Percentiles rank a stretch among this genome's conserved stretches.
Conservation (phyloP, 2,329 filamentous ascomycete species). For the Elsinoe perseae region DNA sequence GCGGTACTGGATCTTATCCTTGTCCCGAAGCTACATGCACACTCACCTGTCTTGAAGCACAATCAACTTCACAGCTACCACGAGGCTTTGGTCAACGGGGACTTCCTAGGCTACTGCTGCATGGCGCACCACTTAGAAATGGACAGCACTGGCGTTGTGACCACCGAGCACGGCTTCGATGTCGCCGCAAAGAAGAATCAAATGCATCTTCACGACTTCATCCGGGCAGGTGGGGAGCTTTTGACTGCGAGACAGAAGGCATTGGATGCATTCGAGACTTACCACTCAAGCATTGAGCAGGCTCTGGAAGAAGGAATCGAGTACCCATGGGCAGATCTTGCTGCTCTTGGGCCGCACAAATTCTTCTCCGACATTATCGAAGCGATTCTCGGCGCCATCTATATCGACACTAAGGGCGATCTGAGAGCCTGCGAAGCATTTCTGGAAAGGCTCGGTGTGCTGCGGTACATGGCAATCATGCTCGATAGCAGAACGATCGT, state of each 20-base stretch:
- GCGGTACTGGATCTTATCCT: conserved; percentile 74
- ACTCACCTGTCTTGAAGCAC: conserved; percentile 43
- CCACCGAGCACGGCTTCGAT: conserved; percentile 9
- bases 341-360: conserved; percentile 60
- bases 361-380: conserved; percentile 81
- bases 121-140: conserved; percentile 47
- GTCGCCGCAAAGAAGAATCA: conserved; percentile 5
- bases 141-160: background rate
- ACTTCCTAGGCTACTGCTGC: conserved; percentile 69
- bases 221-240: conserved; percentile 36
- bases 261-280: conserved; percentile 38
- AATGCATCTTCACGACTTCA: conserved; percentile 26
- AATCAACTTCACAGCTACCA: conserved; percentile 68
- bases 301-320: conserved; percentile 43
- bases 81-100: conserved; percentile 68
- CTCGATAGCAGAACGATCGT: conserved; percentile 49
- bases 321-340: conserved; percentile 73
- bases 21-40: conserved; percentile 52
- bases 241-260: conserved; percentile 40
- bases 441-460: conserved; percentile 56
- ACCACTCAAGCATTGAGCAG: conserved; percentile 44
- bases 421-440: conserved; percentile 53
- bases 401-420: conserved; percentile 63
- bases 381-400: conserved; percentile 71
- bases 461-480: conserved; percentile 55